Evolutionary conservation across 495 filamentous ascomycete genomes (phyloP).

Genomic region (Beverwykella pulmonaria): DNA sequence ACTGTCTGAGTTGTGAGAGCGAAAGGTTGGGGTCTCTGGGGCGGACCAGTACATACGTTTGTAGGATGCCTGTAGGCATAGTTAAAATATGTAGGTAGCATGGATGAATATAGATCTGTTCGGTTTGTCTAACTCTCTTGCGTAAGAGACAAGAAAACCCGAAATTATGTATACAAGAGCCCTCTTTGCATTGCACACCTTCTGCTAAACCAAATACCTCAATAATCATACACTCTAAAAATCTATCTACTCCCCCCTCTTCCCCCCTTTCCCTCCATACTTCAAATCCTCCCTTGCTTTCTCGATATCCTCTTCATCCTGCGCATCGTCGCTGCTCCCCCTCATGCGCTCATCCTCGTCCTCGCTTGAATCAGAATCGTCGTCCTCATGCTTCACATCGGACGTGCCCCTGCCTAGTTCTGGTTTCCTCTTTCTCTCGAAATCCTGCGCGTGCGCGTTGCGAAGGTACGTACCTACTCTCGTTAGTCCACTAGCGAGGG

Average conservation of each 20-base stretch:
- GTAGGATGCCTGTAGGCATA: too few relatives aligned
- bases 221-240: too few relatives aligned
- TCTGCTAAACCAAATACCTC: too few relatives aligned
- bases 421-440: constrained; percentile 69
- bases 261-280: constrained; percentile 20
- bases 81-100: too few relatives aligned
- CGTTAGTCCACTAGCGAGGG: constrained; percentile 40
- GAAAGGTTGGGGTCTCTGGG: not conserved
- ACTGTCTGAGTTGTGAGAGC: not conserved
- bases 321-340: constrained; percentile 5
- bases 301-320: constrained; percentile 23
- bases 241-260: constrained; percentile 2
- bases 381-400: constrained; percentile 36
- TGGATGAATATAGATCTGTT: too few relatives aligned
- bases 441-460: constrained; percentile 82
- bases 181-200: too few relatives aligned
- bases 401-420: constrained; percentile 34
- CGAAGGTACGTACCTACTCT: constrained; percentile 65
- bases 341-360: constrained; percentile 15
- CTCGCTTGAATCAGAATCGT: constrained; percentile 38
- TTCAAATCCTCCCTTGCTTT: constrained; percentile 15
- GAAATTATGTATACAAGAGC: too few relatives aligned
- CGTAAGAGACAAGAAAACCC: too few relatives aligned
- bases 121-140: too few relatives aligned
- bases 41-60: too few relatives aligned